Evolutionary conservation across 331 rosid species (phyloP), one percentile per base, ranked within the genome.

Genomic region (Quercus phellos): DNA sequence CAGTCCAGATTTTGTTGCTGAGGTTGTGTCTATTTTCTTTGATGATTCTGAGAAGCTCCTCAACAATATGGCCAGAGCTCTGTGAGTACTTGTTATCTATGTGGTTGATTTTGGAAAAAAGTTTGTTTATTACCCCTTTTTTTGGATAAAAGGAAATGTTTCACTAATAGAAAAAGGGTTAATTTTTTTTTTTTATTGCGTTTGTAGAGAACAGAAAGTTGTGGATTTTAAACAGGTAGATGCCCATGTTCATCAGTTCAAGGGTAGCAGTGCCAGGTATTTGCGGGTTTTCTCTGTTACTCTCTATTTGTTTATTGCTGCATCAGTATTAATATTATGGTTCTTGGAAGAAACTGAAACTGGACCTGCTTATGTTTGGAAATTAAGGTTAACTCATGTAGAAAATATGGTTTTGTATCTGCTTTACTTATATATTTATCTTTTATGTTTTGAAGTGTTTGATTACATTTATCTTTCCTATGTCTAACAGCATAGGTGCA

Each of bases 191-290:
- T 61, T 56, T 53, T 81, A 10, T 84, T 73, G 29, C 34, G 80
- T 56, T 21, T 70, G 78, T 32, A 91, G 92, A 56, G 92, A 87
- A 13, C 85, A 82, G 74, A 74, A 72, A 19, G 83, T 77, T 6
- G 94, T 89, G 67, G 86, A 90, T 80, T 94, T 87, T 87, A 86
- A 85, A 61, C 93, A 89, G 85, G 80, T 94, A 26, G 90, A 90
- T 92, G 87, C 91, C 77, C 78, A 83, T 83, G 96, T 87, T 11
- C 96, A 92, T 87, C 98, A 92, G 64, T 85, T 88, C 75, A 93
- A 90, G 87, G 94, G 93, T 55, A 90, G 93, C 81, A 88, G 96
- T 77, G 94, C 91, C 66, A 90, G 96, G 98, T 93, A 85, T 75
- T 22, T 76, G 51, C 24, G 0, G 53, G 34, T 38, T 9, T 70